phyloP scores from a whole-genome alignment of 169 alveolate genomes.

The Eimeria necatrix region DNA sequence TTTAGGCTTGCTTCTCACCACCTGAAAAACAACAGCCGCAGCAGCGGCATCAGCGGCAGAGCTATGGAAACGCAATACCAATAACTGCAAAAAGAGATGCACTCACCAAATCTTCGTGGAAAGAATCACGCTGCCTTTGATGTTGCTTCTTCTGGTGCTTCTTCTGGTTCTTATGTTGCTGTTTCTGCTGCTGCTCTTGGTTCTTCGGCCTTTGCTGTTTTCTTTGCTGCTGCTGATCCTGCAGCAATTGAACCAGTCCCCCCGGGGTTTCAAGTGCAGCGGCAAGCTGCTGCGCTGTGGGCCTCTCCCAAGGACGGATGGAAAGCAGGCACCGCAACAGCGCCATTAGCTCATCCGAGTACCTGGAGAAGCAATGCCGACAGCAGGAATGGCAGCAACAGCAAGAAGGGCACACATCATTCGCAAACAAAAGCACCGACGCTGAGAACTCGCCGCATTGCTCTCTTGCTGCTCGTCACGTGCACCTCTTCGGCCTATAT shows the following conservation, averaged over 20 bases:
- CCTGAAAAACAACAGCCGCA: background rate
- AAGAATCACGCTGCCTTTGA: background rate
- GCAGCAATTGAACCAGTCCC: constrained; percentile 3
- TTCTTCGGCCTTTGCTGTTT: background rate
- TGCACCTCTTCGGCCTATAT: background rate
- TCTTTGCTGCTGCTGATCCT: constrained; percentile 1
- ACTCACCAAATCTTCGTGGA: background rate
- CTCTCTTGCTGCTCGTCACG: background rate
- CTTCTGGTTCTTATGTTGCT: background rate
- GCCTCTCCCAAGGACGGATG: constrained; percentile 10
- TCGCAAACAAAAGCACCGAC: background rate
- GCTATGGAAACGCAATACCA: background rate
- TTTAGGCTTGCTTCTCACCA: background rate
- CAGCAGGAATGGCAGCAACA: background rate
- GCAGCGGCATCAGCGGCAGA: background rate
- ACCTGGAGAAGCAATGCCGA: background rate
- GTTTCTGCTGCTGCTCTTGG: background rate
- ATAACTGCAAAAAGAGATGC: background rate
- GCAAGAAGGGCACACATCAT: background rate
- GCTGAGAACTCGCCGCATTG: background rate
- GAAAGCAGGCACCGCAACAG: constrained; percentile 44
- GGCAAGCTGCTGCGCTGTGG: constrained; percentile 31
- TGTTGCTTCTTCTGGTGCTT: background rate
- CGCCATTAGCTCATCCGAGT: background rate
- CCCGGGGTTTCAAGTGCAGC: background rate